Base-by-base conservation (phyloP, 176 grass and related monocot species). In the Alloteropsis semialata region DNA sequence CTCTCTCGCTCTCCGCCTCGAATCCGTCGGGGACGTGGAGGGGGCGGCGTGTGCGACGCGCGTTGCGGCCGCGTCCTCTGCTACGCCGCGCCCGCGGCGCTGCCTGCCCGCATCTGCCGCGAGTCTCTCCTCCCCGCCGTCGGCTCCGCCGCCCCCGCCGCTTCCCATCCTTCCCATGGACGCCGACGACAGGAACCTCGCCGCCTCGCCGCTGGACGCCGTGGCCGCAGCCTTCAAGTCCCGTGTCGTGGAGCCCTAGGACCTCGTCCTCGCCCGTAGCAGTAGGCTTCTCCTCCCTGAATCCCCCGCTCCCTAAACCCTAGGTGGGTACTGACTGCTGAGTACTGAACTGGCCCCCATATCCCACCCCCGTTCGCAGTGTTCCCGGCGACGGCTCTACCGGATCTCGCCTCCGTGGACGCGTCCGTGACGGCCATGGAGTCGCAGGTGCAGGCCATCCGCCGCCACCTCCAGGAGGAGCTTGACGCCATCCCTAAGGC, bases 201-300 rank as follows among this genome's bases (percentile, higher is more conserved):
- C 78, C 9, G 82, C 82, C 39, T 76, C 84, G 39, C 87, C 92
- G 36, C 90, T 98, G 64, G 90, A 91, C 17, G 78, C 81, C 43
- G 79, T 93, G 39, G 81, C 88, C 48, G 59, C 88, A 43, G 84
- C 88, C 71, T 93, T 98, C 92, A 74, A 80, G 21, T 84, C 86
- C 45, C 88, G 84, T 51, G 88, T 98, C 68, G 60, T 37, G 50
- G 92, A 93, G 77, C 90, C 95, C 49, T 92, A 93, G 78, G 88
- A 93, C 22, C 90, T 98, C 45, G 90, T 92, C 70, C 77, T 98
- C 77, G 95, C 95, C 69, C 90, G 95, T 81, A 98, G 91, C 88
- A 97, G 95, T 97, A 88, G 72, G 49, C 14, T 54, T 29, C 2
- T 63, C 29, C 76, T 38, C 34, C 36, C 28, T 44, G 22, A 21